Evolutionary conservation across 1,139 yeast species (phyloP).

Genomic region (Saccharomycopsis phalli): DNA sequence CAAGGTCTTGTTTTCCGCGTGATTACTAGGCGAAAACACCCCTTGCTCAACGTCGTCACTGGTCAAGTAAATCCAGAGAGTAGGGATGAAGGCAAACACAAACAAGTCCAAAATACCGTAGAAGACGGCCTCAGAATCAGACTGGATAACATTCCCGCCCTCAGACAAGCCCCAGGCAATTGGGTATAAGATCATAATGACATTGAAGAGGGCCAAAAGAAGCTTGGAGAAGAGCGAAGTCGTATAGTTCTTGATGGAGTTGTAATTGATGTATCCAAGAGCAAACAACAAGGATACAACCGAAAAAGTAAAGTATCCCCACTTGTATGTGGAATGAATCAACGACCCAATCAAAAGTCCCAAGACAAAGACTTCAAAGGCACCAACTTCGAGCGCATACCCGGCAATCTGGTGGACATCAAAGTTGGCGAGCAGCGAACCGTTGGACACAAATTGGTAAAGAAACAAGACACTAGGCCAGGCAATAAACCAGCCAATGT

Average conservation of each 20-base stretch:
- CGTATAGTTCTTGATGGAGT: slow-evolving; percentile 9
- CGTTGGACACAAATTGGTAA: slow-evolving; percentile 31
- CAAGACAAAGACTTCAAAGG: slow-evolving; percentile 43
- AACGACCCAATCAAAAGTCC: slow-evolving; percentile 46
- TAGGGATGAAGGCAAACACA: slow-evolving; percentile 30
- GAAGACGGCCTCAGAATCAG: slow-evolving; percentile 56
- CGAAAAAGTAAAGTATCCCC: slow-evolving; percentile 51
- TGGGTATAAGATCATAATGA: slow-evolving; percentile 46
- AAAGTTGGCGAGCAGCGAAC: slow-evolving; percentile 14
- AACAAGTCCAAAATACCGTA: slow-evolving; percentile 51
- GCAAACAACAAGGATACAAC: slow-evolving; percentile 24
- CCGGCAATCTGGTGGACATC: slow-evolving; percentile 27
- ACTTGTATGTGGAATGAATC: slow-evolving; percentile 49
- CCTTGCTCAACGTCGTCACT: slow-evolving; percentile 16
- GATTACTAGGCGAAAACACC: slow-evolving; percentile 14
- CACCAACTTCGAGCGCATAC: slow-evolving; percentile 33
- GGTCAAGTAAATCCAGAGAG: slow-evolving; percentile 22
- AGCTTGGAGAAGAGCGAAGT: slow-evolving; percentile 10
- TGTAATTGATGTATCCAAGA: slow-evolving; percentile 13
- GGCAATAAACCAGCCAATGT: slow-evolving; percentile 58
- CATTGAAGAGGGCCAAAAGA: slow-evolving; percentile 24
- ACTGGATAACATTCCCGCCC: slow-evolving; percentile 58
- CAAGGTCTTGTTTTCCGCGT: slow-evolving; percentile 21
- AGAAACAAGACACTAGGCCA: slow-evolving; percentile 40
- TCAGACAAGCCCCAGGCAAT: slow-evolving; percentile 53